Conservation (phyloP, 2,329 filamentous ascomycete genomes). For the Harringtonia aguacate region DNA sequence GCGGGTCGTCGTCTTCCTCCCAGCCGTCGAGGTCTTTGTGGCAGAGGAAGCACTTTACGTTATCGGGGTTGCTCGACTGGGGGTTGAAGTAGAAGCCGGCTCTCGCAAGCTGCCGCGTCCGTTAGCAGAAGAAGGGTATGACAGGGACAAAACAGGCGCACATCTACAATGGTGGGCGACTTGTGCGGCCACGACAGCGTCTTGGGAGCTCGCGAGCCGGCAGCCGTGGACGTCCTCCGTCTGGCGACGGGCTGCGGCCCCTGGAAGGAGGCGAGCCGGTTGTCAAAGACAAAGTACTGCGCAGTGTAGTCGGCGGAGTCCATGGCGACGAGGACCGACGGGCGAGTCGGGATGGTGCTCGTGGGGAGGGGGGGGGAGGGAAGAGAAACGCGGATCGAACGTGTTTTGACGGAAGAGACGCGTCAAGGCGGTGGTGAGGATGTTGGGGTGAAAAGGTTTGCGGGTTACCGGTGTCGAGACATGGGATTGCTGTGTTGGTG, state of each 20-base stretch:
- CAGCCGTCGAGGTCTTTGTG: constrained; percentile 78
- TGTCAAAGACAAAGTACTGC: constrained; percentile 54
- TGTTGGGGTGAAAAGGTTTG: neutral
- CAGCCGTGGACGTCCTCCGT: constrained; percentile 57
- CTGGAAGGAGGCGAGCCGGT: constrained; percentile 73
- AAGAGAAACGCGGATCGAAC: neutral
- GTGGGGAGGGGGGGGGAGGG: neutral
- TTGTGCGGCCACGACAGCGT: constrained; percentile 69
- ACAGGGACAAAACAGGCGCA: constrained; percentile 28
- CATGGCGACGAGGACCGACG: constrained; percentile 6
- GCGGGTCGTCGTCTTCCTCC: constrained; percentile 76
- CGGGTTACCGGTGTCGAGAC: neutral
- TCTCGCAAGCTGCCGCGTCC: constrained; percentile 57
- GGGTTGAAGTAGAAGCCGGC: constrained; percentile 90
- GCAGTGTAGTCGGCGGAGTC: constrained; percentile 27
- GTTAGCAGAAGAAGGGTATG: constrained; percentile 12
- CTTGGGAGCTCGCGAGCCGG: constrained; percentile 46
- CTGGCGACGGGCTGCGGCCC: constrained; percentile 51
- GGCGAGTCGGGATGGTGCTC: neutral
- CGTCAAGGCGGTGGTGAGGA: neutral
- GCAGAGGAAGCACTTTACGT: constrained; percentile 84
- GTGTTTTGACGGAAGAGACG: neutral
- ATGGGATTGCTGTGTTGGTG: neutral
- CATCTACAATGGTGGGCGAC: constrained; percentile 52
- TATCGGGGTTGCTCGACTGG: constrained; percentile 65